Conservation (phyloP, 164 flowering plant genomes). For the Magnolia officinalis region DNA sequence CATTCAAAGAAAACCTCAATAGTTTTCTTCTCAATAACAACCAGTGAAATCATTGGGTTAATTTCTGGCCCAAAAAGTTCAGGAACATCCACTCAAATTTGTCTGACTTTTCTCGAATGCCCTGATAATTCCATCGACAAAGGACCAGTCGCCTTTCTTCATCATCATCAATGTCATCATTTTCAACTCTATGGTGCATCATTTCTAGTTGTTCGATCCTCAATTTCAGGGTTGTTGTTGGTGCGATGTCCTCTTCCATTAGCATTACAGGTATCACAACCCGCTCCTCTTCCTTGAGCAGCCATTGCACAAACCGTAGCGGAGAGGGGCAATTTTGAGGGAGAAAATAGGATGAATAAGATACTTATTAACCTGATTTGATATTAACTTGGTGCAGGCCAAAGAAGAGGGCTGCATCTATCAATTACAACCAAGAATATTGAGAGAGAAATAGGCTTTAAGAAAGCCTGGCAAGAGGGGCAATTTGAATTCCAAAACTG, state of each 20-base stretch:
- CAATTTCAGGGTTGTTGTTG: background rate
- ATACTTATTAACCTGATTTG: background rate
- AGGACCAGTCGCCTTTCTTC: background rate
- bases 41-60: background rate
- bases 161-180: background rate
- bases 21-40: slow-evolving; percentile 3
- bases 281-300: background rate
- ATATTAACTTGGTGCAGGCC: background rate
- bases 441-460: background rate
- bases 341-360: background rate
- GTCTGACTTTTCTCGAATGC: background rate
- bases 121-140: background rate
- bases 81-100: background rate
- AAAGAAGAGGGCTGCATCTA: background rate
- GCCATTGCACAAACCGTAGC: background rate
- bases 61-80: background rate
- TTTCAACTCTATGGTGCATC: background rate
- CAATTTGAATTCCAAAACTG: no score
- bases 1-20: slow-evolving; percentile 1
- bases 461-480: background rate
- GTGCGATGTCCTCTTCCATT: background rate
- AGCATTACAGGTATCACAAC: background rate
- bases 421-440: background rate
- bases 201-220: background rate
- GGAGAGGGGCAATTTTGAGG: background rate